These are phyloP conservation scores for Aspergillus felis DNA, from an alignment of 2,329 filamentous ascomycete species.

Conservation along the genomic window DNA sequence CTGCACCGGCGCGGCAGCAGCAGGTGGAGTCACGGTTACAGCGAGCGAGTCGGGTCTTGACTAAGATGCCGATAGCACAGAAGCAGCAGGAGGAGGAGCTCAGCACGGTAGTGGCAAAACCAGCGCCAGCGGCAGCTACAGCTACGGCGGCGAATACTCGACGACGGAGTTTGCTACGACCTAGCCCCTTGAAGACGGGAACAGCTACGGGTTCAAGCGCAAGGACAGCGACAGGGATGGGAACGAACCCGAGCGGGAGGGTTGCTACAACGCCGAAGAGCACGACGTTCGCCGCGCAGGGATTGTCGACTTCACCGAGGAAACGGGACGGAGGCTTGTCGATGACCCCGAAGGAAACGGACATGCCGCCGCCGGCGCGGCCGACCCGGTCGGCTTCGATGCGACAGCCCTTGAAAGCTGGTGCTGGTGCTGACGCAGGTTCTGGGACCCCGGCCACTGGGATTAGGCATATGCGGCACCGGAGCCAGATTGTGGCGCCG, in stretches of 20 bases:
- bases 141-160: slow-evolving; percentile 11
- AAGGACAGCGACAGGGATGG: slow-evolving; percentile 10
- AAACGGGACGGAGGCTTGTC: slow-evolving; percentile 14
- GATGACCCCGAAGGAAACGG: slow-evolving; percentile 26
- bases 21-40: slow-evolving; percentile 16
- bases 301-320: slow-evolving; percentile 20
- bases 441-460: slow-evolving; percentile 8
- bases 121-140: slow-evolving; percentile 1
- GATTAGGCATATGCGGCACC: slow-evolving; percentile 30
- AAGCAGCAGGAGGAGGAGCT: slow-evolving; percentile 4
- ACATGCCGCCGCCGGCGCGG: slow-evolving; percentile 33
- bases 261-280: slow-evolving; percentile 16
- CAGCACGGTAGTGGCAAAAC: neutral
- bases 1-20: slow-evolving; percentile 12
- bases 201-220: neutral
- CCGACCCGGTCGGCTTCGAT: slow-evolving; percentile 35
- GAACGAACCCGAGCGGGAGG: neutral
- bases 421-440: neutral
- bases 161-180: slow-evolving; percentile 29
- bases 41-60: slow-evolving; percentile 11
- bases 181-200: slow-evolving; percentile 18
- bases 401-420: slow-evolving; percentile 26
- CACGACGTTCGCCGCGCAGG: slow-evolving; percentile 12
- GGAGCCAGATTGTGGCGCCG: slow-evolving; percentile 29
- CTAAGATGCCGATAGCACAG: slow-evolving; percentile 7